Base-by-base conservation (phyloP, 257 asterid species). In the Solanum tarapatanum region DNA sequence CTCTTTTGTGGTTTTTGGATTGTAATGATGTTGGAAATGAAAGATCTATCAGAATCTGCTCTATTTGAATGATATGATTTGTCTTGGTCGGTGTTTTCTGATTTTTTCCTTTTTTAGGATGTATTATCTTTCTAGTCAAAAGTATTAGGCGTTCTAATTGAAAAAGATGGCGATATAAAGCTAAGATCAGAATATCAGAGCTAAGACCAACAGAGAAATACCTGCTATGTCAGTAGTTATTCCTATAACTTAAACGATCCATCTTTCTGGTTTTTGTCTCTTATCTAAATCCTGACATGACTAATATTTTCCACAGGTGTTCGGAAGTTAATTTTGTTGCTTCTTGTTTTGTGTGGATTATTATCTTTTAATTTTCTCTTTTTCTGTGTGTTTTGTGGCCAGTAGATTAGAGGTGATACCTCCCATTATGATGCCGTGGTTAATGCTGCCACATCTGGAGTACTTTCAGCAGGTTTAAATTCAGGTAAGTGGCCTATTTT, bases 401-500 rank as follows among this genome's bases (percentile, higher is more conserved):
- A 79, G 87, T 93, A 96, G 98, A 68, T 97, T 89, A 91, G 96
- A 92, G 99, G 99, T 13, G 99, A 95, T 87, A 95, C 99, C 30
- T 69, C 98, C 83, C 98, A 97, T 88, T 97, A 97, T 84, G 99
- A 97, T 94, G 96, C 98, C 7, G 99, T 97, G 90, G 98, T 95
- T 21, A 94, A 95, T 92, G 94, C 99, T 82, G 96, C 98, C 86
- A 96, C 98, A 70, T 97, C 99, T 72, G 98, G 99, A 80, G 98
- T 97, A 72, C 93, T 94, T 41, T 92, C 97, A n/a, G 98, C 99
- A 39, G 95, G 98, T 83, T 92, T 95, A 39, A 94, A 91, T 87
- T 93, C 99, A 82, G 98, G 99, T 91, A 43, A 72, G n/a, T 24
- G 17, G 13, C 66, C 55, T 84, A 72, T 24, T 3, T 77, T 39